phyloP scores from a whole-genome alignment of 805 yeast species.

The Vanderwaltozyma yarrowii region DNA sequence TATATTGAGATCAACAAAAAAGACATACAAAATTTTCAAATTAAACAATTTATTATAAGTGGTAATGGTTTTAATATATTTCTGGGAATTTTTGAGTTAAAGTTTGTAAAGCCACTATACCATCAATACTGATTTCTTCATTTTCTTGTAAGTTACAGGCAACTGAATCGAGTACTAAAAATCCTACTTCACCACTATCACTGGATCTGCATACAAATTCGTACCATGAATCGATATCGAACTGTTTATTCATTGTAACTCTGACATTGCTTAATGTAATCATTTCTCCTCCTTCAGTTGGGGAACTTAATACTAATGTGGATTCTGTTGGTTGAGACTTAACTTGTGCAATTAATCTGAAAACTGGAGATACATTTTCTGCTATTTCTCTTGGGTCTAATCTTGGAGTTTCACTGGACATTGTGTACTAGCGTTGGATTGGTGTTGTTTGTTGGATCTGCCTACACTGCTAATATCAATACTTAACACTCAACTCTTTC shows the following conservation, averaged over 20 bases:
- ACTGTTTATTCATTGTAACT: conserved; percentile 17
- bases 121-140: conserved; percentile 24
- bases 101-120: conserved; percentile 26
- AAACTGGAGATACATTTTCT: conserved; percentile 18
- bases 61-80: too few species aligned
- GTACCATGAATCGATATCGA: conserved; percentile 25
- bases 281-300: conserved; percentile 20
- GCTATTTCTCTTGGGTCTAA: conserved; percentile 23
- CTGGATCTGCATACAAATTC: conserved; percentile 27
- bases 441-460: too few species aligned
- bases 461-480: conserved; percentile 1
- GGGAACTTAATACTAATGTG: conserved; percentile 19
- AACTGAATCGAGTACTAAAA: conserved; percentile 27
- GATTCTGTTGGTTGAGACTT: conserved; percentile 23
- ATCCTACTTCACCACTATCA: conserved; percentile 27
- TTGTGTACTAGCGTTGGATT: too few species aligned
- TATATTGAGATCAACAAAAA: too few species aligned
- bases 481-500: neutral
- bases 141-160: conserved; percentile 18
- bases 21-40: too few species aligned
- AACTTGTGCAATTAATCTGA: conserved; percentile 26
- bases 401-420: conserved; percentile 28
- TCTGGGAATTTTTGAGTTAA: conserved; percentile 24
- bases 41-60: too few species aligned
- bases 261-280: conserved; percentile 21